Base-by-base conservation (phyloP, 768 basidiomycete species). In the Trametes meyenii region DNA sequence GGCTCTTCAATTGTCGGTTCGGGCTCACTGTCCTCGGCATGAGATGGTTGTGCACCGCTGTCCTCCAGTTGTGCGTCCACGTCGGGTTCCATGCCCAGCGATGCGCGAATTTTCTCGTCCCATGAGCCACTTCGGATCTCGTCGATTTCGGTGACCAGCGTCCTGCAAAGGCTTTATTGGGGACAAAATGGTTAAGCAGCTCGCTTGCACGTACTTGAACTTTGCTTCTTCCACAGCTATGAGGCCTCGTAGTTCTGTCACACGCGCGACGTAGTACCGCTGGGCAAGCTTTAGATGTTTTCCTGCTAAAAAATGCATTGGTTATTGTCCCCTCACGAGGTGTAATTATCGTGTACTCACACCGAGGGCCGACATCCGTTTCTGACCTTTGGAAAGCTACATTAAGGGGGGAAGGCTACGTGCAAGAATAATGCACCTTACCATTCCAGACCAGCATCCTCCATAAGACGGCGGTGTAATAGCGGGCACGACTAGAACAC, bases 211-310 rank as follows among this genome's bases (percentile, higher is more conserved):
- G 26, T 69, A 89, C 91, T 85, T 91, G 83, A 95, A 97, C 59
- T 83, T 85, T 29, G 75, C 72, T 75, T 96, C 95, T 70, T 95
- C 89, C 1, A 76, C 80, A 35, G 80, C 68, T 42, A 97, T 92
- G 45, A 87, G 79, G n/a, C 78, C 79, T 58, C 85, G 83, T 3
- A 97, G 77, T 66, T 96, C 90, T 17, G 81, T 70, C 39, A 93
- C 79, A 33, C 94, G 87, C 5, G 80, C 79, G 42, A 80, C 74
- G 69, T 91, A 96, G 72, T 87, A 84, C 51, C 80, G 88, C 70
- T 90, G 85, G 1, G 95, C 93, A 42, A 97, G 82, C 51, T 79
- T 76, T 11, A 88, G 79, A 66, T 92, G 87, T 10, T 77, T 69
- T 13, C 81, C 78, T 43, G 90, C 94, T 94, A 67, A 5, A 59